These are phyloP conservation scores for Actinomortierella wolfii DNA, from an alignment of 371 early-diverging fungal species.

Conservation along the genomic window DNA sequence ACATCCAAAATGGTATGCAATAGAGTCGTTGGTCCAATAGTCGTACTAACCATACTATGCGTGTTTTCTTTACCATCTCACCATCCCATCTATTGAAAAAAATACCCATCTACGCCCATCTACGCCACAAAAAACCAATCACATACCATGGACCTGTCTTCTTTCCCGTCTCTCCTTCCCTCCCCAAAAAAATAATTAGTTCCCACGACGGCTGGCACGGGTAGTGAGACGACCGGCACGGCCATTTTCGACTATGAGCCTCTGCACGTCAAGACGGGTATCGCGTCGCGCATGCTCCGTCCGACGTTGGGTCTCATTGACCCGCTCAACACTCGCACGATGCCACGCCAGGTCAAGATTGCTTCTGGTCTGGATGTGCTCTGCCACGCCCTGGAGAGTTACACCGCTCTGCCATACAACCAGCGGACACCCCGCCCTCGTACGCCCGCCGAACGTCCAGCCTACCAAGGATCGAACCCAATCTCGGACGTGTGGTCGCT, in stretches of 20 bases:
- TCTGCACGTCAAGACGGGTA: slow-evolving; percentile 88
- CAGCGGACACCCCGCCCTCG: slow-evolving; percentile 80
- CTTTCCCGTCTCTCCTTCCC: no score
- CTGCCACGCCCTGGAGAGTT: slow-evolving; percentile 90
- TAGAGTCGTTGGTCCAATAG: no score
- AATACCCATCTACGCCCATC: no score
- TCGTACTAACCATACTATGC: no score
- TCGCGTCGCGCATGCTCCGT: slow-evolving; percentile 85
- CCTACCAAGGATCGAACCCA: slow-evolving; percentile 92
- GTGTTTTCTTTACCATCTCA: no score
- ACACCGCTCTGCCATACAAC: slow-evolving; percentile 89
- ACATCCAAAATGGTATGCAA: no score
- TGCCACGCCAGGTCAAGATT: slow-evolving; percentile 86
- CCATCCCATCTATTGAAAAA: no score
- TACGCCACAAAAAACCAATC: no score
- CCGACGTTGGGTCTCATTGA: slow-evolving; percentile 89
- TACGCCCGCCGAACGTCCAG: slow-evolving; percentile 86
- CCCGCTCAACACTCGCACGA: slow-evolving; percentile 84
- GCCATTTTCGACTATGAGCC: slow-evolving; percentile 91
- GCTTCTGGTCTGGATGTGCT: slow-evolving; percentile 90
- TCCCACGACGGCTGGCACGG: slow-evolving; percentile 88
- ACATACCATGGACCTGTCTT: no score
- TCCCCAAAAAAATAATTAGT: slow-evolving; percentile 54
- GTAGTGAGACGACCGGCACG: slow-evolving; percentile 90
- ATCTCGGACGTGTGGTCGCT: slow-evolving; percentile 92